Evolutionary conservation across 1,139 yeast genomes (phyloP), one percentile per base, ranked within the genome.

Genomic region (Saccharomycopsis crataegensis): DNA sequence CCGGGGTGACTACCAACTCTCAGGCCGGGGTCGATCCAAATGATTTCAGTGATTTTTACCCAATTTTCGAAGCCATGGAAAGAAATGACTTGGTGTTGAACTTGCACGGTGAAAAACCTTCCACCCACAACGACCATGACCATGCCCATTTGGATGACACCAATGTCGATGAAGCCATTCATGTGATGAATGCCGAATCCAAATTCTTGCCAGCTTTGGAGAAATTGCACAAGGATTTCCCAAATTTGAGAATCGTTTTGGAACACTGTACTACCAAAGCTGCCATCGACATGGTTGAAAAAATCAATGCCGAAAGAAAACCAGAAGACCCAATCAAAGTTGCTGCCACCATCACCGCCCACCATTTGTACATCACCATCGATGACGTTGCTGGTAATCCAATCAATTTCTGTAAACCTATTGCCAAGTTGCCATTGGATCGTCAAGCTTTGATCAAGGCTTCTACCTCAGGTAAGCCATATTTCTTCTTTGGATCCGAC

Each of bases 381-480:
- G 98, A 94, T 67, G 83, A 82, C 60, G 94, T 98, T 97, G 97
- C 97, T 5, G 98, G 98, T 3, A 86, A 90, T 65, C 91, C 98
- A 43, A 80, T 89, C 64, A 89, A 93, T 65, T 93, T 84, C 70
- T 93, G 99, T 74, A 93, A 94, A 68, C 99, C 99, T 8, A 99
- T 93, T 49, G 99, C 99, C 40, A 93, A 93, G 67, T 73, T 91
- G 43, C 97, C 98, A 33, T 75, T 73, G 36, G 99, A 93, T 65
- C 80, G 86, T 62, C 74, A 80, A 53, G 93, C 96, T 1, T 72
- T 93, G 53, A 77, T 93, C 11, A 76, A 74, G 43, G 98, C 99
- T 40, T 99, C 98, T 2, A 84, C 88, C 9, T 83, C 94, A 1
- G 99, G 98, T 8, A 83, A 86, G 61, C 89, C 96, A 52, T 91